Evolutionary conservation across 768 basidiomycete genomes (phyloP).

Genomic region (Rhodotorula diobovata): DNA sequence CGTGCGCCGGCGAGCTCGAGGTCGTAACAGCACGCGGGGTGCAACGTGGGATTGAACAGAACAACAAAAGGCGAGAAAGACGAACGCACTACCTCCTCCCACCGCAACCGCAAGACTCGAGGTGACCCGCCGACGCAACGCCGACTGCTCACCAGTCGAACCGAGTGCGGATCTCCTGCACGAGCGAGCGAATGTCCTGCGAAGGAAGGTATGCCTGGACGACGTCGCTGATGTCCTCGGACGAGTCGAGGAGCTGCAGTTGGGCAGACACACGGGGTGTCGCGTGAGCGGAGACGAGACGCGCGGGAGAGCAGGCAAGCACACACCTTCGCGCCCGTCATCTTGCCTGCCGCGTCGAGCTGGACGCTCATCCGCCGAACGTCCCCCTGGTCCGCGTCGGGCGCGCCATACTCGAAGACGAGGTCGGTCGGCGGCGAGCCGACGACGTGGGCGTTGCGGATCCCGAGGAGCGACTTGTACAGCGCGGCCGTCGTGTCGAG

Average conservation of each 20-base stretch:
- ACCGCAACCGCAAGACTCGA: too few species aligned
- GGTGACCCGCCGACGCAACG: too few species aligned
- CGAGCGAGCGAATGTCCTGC: slow-evolving; percentile 24
- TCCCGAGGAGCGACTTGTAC: slow-evolving; percentile 32
- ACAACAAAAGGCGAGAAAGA: not conserved
- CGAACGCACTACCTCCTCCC: not conserved
- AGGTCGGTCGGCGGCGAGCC: slow-evolving; percentile 18
- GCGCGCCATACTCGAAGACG: slow-evolving; percentile 18
- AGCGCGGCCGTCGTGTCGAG: slow-evolving; percentile 30
- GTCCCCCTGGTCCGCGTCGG: slow-evolving; percentile 1
- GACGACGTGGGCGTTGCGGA: slow-evolving; percentile 19
- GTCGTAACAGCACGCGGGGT: too few species aligned
- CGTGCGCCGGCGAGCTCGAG: too few species aligned
- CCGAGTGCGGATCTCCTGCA: slow-evolving; percentile 26
- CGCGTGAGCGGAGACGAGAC: not conserved
- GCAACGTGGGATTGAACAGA: too few species aligned
- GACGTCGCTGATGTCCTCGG: slow-evolving; percentile 29
- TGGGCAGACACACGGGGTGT: not conserved
- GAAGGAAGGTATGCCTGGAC: slow-evolving; percentile 11
- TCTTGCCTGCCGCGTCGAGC: slow-evolving; percentile 2
- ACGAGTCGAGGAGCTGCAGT: slow-evolving; percentile 32
- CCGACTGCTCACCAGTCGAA: slow-evolving; percentile 6
- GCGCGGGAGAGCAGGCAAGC: not conserved
- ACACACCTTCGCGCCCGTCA: slow-evolving; percentile 27
- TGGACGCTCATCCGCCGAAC: slow-evolving; percentile 12